Percentiles rank a stretch among this genome's conserved stretches.
Evolutionary conservation across 2,329 filamentous ascomycete genomes (phyloP).

Genomic region (Dothistroma pini): DNA sequence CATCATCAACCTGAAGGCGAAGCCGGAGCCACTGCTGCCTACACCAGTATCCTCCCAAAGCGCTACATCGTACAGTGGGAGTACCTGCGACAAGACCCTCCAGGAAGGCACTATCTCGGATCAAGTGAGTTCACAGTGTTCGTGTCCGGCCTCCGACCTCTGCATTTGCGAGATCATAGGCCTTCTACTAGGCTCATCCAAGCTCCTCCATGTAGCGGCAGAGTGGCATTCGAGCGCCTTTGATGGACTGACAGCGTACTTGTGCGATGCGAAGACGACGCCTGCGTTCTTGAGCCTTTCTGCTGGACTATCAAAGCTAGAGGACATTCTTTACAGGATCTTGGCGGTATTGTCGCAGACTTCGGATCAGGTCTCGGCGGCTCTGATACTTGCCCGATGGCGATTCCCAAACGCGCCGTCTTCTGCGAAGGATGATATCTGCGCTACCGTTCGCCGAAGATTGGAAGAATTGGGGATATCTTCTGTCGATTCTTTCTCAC

Average conservation of each 20-base stretch:
- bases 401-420: background rate
- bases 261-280: background rate
- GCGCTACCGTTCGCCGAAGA: background rate
- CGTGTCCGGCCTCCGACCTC: conserved; percentile 3
- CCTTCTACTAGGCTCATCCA: conserved; percentile 2
- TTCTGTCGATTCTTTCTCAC: background rate
- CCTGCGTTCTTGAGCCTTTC: background rate
- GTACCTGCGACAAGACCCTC: background rate
- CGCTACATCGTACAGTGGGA: background rate
- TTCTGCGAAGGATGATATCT: background rate
- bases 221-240: conserved; percentile 1
- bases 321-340: background rate
- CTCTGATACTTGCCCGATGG: background rate
- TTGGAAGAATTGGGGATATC: background rate
- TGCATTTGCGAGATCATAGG: conserved; percentile 1
- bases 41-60: background rate
- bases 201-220: background rate
- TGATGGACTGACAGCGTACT: background rate
- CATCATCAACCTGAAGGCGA: background rate
- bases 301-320: background rate
- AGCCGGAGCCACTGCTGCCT: conserved; percentile 1
- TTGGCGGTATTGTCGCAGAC: background rate
- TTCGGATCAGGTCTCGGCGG: background rate
- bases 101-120: background rate
- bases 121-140: background rate